Evolutionary conservation across 768 basidiomycete genomes (phyloP), one percentile per base, ranked within the genome.

Genomic region (Mycena galopus): DNA sequence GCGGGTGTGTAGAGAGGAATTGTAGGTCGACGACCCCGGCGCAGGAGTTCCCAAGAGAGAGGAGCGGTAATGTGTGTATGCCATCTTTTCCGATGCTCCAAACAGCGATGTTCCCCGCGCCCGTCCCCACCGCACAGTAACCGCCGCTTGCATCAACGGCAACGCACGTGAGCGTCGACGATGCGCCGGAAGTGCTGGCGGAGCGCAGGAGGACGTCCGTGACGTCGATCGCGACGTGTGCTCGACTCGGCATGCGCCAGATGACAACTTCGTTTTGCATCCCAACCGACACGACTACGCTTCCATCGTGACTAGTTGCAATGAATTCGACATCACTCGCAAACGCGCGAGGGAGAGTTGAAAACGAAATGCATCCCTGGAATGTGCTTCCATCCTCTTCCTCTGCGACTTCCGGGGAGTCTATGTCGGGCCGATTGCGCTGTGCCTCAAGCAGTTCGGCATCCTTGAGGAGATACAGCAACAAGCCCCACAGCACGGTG

Each of bases 361-460:
- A 85, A 76, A 95, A 94, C 21, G 86, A 81, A 2, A 93, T 79
- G 17, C 85, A 78, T 29, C 81, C 83, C 64, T 88, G 84, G 16
- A 90, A 78, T 3, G 83, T 65, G 61, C 78, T 81, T 23, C 61
- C 74, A 53, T 79, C 79, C 63, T 83, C 79, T 61, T 83, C 80
- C 21, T 76, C 59, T 8, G 78, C 72, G 10, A 72, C 53, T 5
- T 83, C 80, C 11, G 80, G 75, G 10, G 80, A 74, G 70, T 87
- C 86, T 0, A 84, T 77, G 39, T 89, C 89, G 2, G 84, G 84
- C 35, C 89, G 87, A 78, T 93, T 87, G 47, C 92, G 87, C 77
- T 96, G 95, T 3, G 94, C 93, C 77, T 96, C 96, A 39, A 98
- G 87, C 0, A 96, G 88, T 69, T 99, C 96, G 0, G 95, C 91